Evolutionary conservation across 2,329 filamentous ascomycete species (phyloP).

Genomic region (Fusarium metavorans): DNA sequence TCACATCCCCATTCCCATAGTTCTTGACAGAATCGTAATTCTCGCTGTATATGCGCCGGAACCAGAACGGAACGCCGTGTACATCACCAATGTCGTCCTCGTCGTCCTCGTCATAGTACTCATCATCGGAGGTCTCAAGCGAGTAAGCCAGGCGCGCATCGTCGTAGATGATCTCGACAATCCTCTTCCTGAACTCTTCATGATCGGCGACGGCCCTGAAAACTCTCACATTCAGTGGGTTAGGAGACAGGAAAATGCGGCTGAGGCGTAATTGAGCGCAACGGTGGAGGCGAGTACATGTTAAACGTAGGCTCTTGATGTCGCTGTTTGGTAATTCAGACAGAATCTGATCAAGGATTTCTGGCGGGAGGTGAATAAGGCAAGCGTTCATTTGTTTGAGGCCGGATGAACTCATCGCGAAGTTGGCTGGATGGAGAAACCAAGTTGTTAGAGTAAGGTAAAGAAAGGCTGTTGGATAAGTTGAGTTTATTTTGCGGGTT

Average conservation of each 20-base stretch:
- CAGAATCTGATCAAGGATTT: not conserved
- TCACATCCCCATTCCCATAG: not conserved
- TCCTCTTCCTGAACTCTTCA: conserved; percentile 43
- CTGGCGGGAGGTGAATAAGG: not conserved
- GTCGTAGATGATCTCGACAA: conserved; percentile 57
- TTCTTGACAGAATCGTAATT: not conserved
- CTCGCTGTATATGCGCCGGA: not conserved
- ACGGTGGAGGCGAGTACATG: not conserved
- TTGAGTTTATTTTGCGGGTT: not conserved
- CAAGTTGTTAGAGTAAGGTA: not conserved
- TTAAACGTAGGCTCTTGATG: conserved; percentile 12
- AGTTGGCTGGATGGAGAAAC: not conserved
- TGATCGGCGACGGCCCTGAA: conserved; percentile 52
- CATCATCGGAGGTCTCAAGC: not conserved
- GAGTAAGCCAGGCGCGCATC: conserved; percentile 37
- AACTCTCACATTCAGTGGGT: conserved; percentile 52
- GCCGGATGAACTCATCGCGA: not conserved
- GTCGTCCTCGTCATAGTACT: not conserved
- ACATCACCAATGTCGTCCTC: not conserved
- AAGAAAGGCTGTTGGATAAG: not conserved
- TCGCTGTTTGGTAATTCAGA: conserved; percentile 6
- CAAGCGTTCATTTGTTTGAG: not conserved
- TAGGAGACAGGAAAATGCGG: conserved; percentile 56
- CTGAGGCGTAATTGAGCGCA: not conserved
- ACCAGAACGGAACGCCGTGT: not conserved